Conservation (phyloP, 1,139 yeast species). For the Eremothecium cymbalariae region DNA sequence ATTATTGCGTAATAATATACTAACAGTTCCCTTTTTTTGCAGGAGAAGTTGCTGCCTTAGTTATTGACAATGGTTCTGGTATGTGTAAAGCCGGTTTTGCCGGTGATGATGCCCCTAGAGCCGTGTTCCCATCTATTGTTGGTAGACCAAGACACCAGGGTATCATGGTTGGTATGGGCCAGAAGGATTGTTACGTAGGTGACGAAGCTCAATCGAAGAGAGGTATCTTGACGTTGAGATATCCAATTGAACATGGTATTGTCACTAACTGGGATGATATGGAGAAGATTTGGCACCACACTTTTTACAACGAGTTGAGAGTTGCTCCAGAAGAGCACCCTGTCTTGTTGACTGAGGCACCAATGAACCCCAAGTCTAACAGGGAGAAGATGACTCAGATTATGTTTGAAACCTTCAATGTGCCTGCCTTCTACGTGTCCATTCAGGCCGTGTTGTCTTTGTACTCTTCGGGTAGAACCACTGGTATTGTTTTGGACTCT, state of each 20-base stretch:
- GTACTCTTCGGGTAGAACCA: slow-evolving; percentile 99
- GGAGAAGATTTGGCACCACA: slow-evolving; percentile 99
- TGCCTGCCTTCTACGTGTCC: slow-evolving; percentile 97
- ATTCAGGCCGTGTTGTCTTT: slow-evolving; percentile 97
- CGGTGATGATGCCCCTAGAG: slow-evolving; percentile 99
- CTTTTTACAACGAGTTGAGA: slow-evolving; percentile 94
- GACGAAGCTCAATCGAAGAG: slow-evolving; percentile 99
- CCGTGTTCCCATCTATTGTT: slow-evolving; percentile 99
- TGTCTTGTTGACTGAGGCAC: slow-evolving; percentile 95
- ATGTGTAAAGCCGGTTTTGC: slow-evolving; percentile 99
- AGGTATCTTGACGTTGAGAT: slow-evolving; percentile 97
- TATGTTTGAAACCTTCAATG: slow-evolving; percentile 97
- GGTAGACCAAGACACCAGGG: slow-evolving; percentile 99
- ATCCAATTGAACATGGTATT: slow-evolving; percentile 99
- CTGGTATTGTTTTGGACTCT: slow-evolving; percentile 98
- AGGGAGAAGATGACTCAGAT: slow-evolving; percentile 99
- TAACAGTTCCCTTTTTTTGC: slow-evolving; percentile 7
- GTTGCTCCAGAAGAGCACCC: slow-evolving; percentile 99
- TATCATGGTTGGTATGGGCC: slow-evolving; percentile 99
- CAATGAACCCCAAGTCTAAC: slow-evolving; percentile 98
- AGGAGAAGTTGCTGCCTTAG: slow-evolving; percentile 40
- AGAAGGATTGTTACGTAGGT: slow-evolving; percentile 98
- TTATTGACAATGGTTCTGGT: slow-evolving; percentile 99
- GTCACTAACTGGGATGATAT: slow-evolving; percentile 99
- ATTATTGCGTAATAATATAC: too few relatives aligned